These are phyloP conservation scores for Triticum urartu DNA, from an alignment of 176 grass and related monocot species.

Conservation along the genomic window DNA sequence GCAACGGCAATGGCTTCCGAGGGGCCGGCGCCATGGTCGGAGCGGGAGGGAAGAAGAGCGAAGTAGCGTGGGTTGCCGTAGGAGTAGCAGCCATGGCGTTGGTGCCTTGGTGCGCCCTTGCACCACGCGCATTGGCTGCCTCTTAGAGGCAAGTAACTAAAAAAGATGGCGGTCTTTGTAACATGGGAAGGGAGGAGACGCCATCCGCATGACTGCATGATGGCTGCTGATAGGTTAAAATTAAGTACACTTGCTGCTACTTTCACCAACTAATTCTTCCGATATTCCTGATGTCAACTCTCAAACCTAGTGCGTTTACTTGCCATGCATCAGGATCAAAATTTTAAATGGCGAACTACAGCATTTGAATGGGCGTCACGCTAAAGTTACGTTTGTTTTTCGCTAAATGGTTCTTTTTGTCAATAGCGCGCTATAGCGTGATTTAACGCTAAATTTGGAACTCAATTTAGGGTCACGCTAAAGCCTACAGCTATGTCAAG, in stretches of 20 bases:
- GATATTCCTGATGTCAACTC: background rate
- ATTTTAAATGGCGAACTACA: no score
- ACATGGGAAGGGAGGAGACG: slow-evolving; percentile 31
- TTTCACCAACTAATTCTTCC: background rate
- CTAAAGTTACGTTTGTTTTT: no score
- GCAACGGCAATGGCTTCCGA: slow-evolving; percentile 39
- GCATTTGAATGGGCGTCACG: no score
- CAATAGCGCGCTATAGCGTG: no score
- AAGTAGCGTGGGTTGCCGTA: background rate
- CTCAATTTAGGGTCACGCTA: no score
- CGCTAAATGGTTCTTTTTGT: no score
- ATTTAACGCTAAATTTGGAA: no score
- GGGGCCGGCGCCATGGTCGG: background rate
- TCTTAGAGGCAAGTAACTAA: background rate
- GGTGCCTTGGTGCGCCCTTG: background rate
- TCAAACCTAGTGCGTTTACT: background rate
- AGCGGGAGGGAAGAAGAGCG: slow-evolving; percentile 1
- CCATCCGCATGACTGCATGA: slow-evolving; percentile 28
- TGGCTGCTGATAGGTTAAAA: slow-evolving; percentile 8
- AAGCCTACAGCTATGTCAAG: no score
- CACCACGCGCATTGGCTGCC: background rate
- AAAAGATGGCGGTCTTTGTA: background rate
- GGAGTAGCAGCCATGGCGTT: slow-evolving; percentile 20
- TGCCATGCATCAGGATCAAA: no score
- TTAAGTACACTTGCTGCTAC: slow-evolving; percentile 30